A percentile compares a stretch with the other conserved stretches of the same genome.
These are phyloP conservation scores for Aspergillus phoenicis DNA, from an alignment of 2,329 filamentous ascomycete genomes.

Conservation along the genomic window DNA sequence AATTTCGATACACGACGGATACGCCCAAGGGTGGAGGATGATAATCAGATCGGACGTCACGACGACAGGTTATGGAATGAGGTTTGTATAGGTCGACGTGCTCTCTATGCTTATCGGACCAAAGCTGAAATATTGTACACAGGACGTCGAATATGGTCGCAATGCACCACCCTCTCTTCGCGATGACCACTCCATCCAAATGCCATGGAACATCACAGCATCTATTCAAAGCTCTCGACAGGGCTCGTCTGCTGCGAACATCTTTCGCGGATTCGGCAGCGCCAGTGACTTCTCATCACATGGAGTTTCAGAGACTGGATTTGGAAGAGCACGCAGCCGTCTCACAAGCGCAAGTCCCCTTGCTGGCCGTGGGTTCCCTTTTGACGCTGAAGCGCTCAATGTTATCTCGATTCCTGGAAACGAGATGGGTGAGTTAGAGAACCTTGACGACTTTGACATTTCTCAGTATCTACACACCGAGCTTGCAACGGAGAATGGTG, in stretches of 20 bases:
- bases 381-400: conserved; percentile 29
- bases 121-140: conserved; percentile 6
- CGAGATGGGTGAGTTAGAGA: conserved; percentile 26
- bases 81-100: conserved; percentile 23
- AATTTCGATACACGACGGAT: conserved; percentile 39
- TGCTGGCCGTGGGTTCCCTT: conserved; percentile 51
- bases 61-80: conserved; percentile 42
- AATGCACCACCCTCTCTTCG: conserved; percentile 67
- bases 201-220: conserved; percentile 69
- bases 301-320: conserved; percentile 25
- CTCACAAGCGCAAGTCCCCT: conserved; percentile 65
- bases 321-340: conserved; percentile 51
- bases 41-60: conserved; percentile 38
- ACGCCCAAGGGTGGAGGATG: conserved; percentile 40
- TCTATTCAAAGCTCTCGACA: conserved; percentile 57
- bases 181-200: conserved; percentile 66
- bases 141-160: conserved; percentile 69
- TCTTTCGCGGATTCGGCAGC: conserved; percentile 38
- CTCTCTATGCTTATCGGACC: not conserved
- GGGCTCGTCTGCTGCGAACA: conserved; percentile 38
- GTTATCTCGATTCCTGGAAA: conserved; percentile 26
- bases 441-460: conserved; percentile 33
- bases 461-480: conserved; percentile 38
- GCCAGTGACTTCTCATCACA: conserved; percentile 38
- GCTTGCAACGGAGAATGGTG: conserved; percentile 20